Evolutionary conservation across 257 asterid species (phyloP).

Genomic region (Ocimum tenuiflorum): DNA sequence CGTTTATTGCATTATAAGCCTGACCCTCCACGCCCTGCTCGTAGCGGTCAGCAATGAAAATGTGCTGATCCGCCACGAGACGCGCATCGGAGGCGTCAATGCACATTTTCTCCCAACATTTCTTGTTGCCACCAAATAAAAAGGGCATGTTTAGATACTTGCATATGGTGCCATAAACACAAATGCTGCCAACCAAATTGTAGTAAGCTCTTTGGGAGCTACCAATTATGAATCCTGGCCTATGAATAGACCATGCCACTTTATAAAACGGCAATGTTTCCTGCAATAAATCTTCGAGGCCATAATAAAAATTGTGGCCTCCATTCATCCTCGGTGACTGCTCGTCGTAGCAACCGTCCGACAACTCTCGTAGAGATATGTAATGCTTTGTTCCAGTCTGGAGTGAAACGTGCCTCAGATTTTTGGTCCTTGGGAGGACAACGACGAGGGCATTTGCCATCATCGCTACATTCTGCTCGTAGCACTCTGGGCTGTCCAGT

Average conservation of each 20-base stretch:
- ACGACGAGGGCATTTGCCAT: slow-evolving; percentile 54
- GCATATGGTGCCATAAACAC: slow-evolving; percentile 72
- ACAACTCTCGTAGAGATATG: slow-evolving; percentile 30
- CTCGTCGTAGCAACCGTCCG: slow-evolving; percentile 36
- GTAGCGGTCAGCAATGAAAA: slow-evolving; percentile 46
- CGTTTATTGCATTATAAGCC: slow-evolving; percentile 66
- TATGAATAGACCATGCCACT: slow-evolving; percentile 62
- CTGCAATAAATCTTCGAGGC: slow-evolving; percentile 61
- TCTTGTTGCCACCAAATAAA: slow-evolving; percentile 58
- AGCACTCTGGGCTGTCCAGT: slow-evolving; percentile 55
- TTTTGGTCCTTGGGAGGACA: slow-evolving; percentile 42
- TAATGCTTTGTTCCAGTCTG: slow-evolving; percentile 82
- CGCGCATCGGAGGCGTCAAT: slow-evolving; percentile 73
- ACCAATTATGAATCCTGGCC: slow-evolving; percentile 77
- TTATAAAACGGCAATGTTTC: slow-evolving; percentile 34
- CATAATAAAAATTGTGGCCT: slow-evolving; percentile 59
- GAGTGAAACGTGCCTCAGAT: slow-evolving; percentile 56
- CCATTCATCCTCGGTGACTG: slow-evolving; percentile 43
- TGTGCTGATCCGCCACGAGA: slow-evolving; percentile 75
- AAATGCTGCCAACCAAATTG: slow-evolving; percentile 62
- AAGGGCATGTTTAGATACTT: slow-evolving; percentile 58
- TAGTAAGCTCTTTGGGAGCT: slow-evolving; percentile 43
- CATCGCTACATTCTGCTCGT: slow-evolving; percentile 53
- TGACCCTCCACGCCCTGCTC: slow-evolving; percentile 23
- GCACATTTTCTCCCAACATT: slow-evolving; percentile 72